These are phyloP conservation scores for Saksenaea vasiformis DNA, from an alignment of 371 early-diverging fungal species.

Conservation along the genomic window DNA sequence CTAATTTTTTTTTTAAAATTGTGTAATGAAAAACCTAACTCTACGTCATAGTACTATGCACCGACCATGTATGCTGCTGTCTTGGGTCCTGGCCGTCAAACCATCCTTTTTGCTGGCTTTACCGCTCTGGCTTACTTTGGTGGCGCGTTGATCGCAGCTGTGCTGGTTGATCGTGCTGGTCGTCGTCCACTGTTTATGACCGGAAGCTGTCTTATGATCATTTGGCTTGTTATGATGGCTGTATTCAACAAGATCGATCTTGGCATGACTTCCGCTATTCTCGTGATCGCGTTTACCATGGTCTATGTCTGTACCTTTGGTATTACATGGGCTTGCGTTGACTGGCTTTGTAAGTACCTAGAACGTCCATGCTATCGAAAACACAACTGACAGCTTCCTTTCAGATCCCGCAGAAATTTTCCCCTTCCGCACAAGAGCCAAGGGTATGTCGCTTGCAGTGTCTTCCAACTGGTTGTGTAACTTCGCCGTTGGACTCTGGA, in stretches of 20 bases:
- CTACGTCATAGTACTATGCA: conserved; percentile 55
- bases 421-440: conserved; percentile 42
- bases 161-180: conserved; percentile 38
- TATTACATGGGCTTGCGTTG: conserved; percentile 41
- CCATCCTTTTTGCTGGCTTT: conserved; percentile 41
- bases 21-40: background rate
- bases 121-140: conserved; percentile 41
- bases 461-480: conserved; percentile 64
- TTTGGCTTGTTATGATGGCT: conserved; percentile 40
- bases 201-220: conserved; percentile 35
- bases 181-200: conserved; percentile 43
- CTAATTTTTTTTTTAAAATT: background rate
- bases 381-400: background rate
- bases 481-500: conserved; percentile 42
- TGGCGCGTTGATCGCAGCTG: conserved; percentile 32
- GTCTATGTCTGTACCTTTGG: conserved; percentile 41
- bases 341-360: conserved; percentile 35
- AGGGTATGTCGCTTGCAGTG: conserved; percentile 48
- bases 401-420: conserved; percentile 66
- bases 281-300: conserved; percentile 38
- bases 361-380: background rate
- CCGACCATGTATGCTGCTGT: conserved; percentile 68
- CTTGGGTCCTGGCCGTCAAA: conserved; percentile 27
- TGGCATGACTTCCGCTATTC: conserved; percentile 39
- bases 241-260: conserved; percentile 38